Base-by-base conservation (phyloP, 208 protist species). In the Strigomonas culicis region DNA sequence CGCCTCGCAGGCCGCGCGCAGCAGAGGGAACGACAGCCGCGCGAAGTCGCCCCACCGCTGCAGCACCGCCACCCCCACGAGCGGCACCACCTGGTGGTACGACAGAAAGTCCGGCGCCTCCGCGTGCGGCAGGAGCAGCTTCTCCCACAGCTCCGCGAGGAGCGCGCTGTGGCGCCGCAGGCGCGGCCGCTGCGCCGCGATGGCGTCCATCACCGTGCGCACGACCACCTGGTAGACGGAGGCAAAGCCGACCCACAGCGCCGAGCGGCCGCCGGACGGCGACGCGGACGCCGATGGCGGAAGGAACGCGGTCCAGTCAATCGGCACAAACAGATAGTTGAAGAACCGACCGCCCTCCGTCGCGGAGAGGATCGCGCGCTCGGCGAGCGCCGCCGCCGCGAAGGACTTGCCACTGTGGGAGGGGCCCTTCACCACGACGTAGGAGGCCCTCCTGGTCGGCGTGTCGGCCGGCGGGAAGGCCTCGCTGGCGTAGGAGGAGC, bases 371-470 rank as follows among this genome's bases (percentile, higher is more conserved):
- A 89, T 15, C 15, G 59, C 41, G n/a, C 76, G 58, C 6, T 67
- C 66, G 0, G 73, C 21, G 1, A 80, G 24, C 21, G 77, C 62
- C 13, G 87, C 81, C 3, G 80, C 56, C 0, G 81, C 69, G 19
- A 75, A 85, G 11, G 82, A 86, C 13, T 88, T 82, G 22, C 87
- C 87, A 43, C 87, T 93, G 21, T 59, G 66, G 4, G 83, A 72
- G 1, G 87, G 87, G 10, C 86, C 86, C n/a, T 80, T 74, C 11
- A 90, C 70, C 2, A 88, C 32, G 1, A 90, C 64, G 24, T 79
- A 55, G 21, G 27, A 15, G 2, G 34, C 41, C 2, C 34, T 6
- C 41, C 10, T 50, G 25, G 25, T 39, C n/a, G 43, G 19, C 22
- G 31, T 24, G 2, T 22, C 32, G 6, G 10, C 21, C 1, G 1